Evolutionary conservation across 441 rosid species (phyloP), one percentile per base, ranked within the genome.

Genomic region (Erodium texanum): DNA sequence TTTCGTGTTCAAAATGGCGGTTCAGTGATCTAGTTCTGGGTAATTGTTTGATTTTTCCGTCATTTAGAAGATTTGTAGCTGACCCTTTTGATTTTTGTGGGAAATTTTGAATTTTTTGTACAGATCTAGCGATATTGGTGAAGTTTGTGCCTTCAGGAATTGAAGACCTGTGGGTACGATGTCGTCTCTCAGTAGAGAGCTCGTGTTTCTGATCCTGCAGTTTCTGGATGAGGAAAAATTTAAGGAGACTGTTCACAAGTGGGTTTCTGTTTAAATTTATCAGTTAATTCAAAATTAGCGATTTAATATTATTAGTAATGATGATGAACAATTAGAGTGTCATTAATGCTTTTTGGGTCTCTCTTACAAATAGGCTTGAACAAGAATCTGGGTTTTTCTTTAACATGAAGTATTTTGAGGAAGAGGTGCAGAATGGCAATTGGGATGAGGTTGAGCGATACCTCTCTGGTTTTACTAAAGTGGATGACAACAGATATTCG

Each of bases 361-460:
- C 43, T 36, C 14, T 45, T 68, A 69, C 64, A 19, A 1, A 66
- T 66, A 89, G 96, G 66, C 68, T 89, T 86, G 96, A 89, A 83
- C 91, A 86, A 74, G 96, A 89, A 77, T 87, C 93, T 0, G 90
- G 88, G 32, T 87, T 86, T 78, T 87, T 74, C 83, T 89, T 87
- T 77, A 87, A 86, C 79, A 81, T 89, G 88, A 77, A 84, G 74
- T 75, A 82, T 64, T 89, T 89, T 72, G 96, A 87, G 82, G 96
- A 89, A 16, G 82, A 83, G 93, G 93, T 87, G 73, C 83, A 87
- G 32, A 87, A 82, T 78, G 96, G 93, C 24, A 90, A 89, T 77
- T 89, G 96, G 96, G 96, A 89, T 73, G 91, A 89, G 66, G 88
- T 87, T 43, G 93, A 89, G 81, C 87, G 86, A 80, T 89, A 87